Evolutionary conservation across 768 basidiomycete species (phyloP).

Genomic region (Psilocybe subaeruginosa): DNA sequence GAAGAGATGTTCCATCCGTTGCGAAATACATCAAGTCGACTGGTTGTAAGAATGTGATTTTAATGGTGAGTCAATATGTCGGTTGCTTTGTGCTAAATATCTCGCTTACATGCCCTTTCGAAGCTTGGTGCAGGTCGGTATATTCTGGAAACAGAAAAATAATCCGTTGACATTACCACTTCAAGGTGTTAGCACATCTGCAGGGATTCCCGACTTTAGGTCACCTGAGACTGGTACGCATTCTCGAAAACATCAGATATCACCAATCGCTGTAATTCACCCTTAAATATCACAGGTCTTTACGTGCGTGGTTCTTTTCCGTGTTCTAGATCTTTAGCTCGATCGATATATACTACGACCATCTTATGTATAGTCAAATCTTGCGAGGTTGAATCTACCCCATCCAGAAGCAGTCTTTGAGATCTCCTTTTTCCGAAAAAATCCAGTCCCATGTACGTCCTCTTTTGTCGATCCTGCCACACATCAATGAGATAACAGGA

Average conservation of each 20-base stretch:
- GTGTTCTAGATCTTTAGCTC: not conserved
- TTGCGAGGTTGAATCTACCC: constrained; percentile 78
- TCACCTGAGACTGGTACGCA: constrained; percentile 78
- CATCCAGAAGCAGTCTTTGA: constrained; percentile 97
- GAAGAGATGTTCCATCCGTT: constrained; percentile 37
- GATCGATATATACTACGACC: not conserved
- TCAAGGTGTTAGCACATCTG: constrained; percentile 74
- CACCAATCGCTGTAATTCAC: not conserved
- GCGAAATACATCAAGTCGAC: constrained; percentile 73
- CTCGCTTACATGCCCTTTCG: constrained; percentile 5
- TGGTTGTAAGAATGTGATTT: constrained; percentile 66
- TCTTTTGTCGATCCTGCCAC: not conserved
- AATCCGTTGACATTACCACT: not conserved
- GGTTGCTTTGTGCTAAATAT: not conserved
- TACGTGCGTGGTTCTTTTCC: constrained; percentile 42
- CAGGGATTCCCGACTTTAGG: constrained; percentile 90
- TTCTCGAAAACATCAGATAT: not conserved
- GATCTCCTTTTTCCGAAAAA: constrained; percentile 79
- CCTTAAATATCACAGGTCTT: constrained; percentile 40
- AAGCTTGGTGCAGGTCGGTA: constrained; percentile 71
- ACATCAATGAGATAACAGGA: not conserved
- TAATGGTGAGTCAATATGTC: constrained; percentile 59
- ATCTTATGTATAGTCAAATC: constrained; percentile 60
- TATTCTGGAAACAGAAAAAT: not conserved
- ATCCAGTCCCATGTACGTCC: constrained; percentile 77